phyloP scores from a whole-genome alignment of 2,329 filamentous ascomycete species.

The Botrytis paeoniae region DNA sequence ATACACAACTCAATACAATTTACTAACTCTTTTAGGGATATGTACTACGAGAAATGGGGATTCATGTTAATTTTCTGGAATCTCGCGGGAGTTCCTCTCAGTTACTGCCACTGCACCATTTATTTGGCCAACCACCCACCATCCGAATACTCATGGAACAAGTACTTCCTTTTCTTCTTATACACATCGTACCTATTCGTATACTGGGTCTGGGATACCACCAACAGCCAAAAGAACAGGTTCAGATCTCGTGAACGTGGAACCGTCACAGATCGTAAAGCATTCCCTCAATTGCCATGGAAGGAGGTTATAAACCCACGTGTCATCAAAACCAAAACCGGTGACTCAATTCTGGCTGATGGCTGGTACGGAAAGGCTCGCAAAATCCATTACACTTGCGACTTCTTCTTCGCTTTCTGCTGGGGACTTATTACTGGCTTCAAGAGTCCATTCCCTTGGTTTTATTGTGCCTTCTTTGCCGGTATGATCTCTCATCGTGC shows the following conservation, averaged over 20 bases:
- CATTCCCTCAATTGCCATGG: constrained; percentile 91
- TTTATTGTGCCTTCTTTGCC: constrained; percentile 79
- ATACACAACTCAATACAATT: no score
- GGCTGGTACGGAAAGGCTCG: constrained; percentile 82
- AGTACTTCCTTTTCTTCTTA: constrained; percentile 60
- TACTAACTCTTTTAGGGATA: constrained; percentile 55
- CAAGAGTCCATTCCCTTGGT: constrained; percentile 80
- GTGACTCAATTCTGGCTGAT: constrained; percentile 75
- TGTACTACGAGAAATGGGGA: constrained; percentile 95
- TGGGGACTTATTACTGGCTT: constrained; percentile 85
- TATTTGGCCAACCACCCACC: constrained; percentile 81
- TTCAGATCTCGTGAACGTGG: constrained; percentile 80
- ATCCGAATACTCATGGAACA: constrained; percentile 73
- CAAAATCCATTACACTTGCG: constrained; percentile 79
- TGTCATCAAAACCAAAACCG: constrained; percentile 68
- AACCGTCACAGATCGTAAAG: constrained; percentile 65
- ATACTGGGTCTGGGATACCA: constrained; percentile 91
- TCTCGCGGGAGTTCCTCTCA: constrained; percentile 81
- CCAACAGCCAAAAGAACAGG: constrained; percentile 90
- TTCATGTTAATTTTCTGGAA: constrained; percentile 99
- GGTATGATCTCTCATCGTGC: constrained; percentile 79
- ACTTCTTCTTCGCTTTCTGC: constrained; percentile 71
- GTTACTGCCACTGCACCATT: constrained; percentile 89
- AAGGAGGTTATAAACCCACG: constrained; percentile 77
- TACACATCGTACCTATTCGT: constrained; percentile 73